phyloP scores from a whole-genome alignment of 2,329 filamentous ascomycete species.

The Venturia pyrina region DNA sequence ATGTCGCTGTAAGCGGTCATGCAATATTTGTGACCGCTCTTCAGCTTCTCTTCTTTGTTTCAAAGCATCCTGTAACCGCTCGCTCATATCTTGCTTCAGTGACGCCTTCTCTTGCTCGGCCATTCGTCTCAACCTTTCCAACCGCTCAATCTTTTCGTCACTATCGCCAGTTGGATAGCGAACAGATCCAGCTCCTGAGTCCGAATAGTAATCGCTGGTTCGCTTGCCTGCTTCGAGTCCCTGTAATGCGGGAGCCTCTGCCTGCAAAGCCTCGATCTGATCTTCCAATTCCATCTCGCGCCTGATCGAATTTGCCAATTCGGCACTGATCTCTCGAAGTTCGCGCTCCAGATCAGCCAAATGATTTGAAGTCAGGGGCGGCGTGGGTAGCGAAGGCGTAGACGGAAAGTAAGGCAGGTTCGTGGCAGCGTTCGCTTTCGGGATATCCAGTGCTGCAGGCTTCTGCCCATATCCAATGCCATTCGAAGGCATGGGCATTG shows the following conservation, averaged over 20 bases:
- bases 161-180: constrained; percentile 54
- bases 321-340: constrained; percentile 81
- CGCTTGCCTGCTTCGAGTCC: constrained; percentile 45
- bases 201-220: constrained; percentile 96
- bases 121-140: constrained; percentile 72
- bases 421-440: constrained; percentile 37
- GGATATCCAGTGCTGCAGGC: constrained; percentile 33
- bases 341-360: constrained; percentile 90
- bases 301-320: constrained; percentile 85
- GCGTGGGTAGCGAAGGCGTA: constrained; percentile 34
- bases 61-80: constrained; percentile 81
- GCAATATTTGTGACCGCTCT: constrained; percentile 71
- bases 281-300: constrained; percentile 96
- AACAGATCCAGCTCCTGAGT: constrained; percentile 81
- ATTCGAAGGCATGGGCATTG: constrained; percentile 27
- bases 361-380: constrained; percentile 42
- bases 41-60: constrained; percentile 66
- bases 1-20: constrained; percentile 55
- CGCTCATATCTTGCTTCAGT: constrained; percentile 72
- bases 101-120: constrained; percentile 88
- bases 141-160: constrained; percentile 48
- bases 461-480: constrained; percentile 18
- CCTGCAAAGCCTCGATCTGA: constrained; percentile 75
- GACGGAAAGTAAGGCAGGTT: constrained; percentile 34
- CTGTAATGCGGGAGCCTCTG: constrained; percentile 37